Percentiles rank a stretch among this genome's conserved stretches.
These are phyloP conservation scores for Suillus cothurnatus DNA, from an alignment of 768 basidiomycete genomes.

Conservation along the genomic window DNA sequence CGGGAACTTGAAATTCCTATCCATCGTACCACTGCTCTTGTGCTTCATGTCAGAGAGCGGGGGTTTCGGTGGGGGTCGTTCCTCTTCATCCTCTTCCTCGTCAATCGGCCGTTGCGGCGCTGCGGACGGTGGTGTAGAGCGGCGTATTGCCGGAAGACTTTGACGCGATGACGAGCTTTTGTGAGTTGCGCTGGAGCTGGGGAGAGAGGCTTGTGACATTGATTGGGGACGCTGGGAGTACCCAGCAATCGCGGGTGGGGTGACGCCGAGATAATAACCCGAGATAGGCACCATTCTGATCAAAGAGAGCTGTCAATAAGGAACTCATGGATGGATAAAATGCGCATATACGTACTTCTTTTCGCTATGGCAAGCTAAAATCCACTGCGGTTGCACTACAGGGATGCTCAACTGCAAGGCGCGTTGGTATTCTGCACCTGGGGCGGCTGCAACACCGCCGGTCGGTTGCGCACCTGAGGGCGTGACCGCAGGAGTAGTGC, in stretches of 20 bases:
- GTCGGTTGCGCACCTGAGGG: conserved; percentile 57
- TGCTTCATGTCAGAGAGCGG: conserved; percentile 27
- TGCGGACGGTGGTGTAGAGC: conserved; percentile 43
- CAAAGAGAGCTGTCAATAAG: conserved; percentile 1
- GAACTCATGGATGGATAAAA: conserved; percentile 4
- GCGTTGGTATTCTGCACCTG: conserved; percentile 91
- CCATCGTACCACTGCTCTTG: conserved; percentile 75
- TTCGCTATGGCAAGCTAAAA: conserved; percentile 85
- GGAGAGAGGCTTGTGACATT: conserved; percentile 69
- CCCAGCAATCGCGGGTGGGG: conserved; percentile 48
- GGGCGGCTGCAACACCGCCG: conserved; percentile 56
- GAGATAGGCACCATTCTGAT: conserved; percentile 86
- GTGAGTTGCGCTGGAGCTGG: conserved; percentile 42
- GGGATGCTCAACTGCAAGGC: conserved; percentile 93
- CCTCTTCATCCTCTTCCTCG: conserved; percentile 36
- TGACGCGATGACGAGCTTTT: conserved; percentile 53
- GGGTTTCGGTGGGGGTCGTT: conserved; percentile 25
- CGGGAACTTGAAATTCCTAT: conserved; percentile 75
- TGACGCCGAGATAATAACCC: conserved; percentile 76
- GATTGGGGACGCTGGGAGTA: conserved; percentile 61
- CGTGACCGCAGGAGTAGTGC: conserved; percentile 82
- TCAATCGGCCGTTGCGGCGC: conserved; percentile 42
- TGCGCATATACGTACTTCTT: conserved; percentile 60
- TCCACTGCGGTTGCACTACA: conserved; percentile 93
- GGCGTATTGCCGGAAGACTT: conserved; percentile 66